Conservation (phyloP, 495 filamentous ascomycete genomes). For the Lineolata rhizophorae region DNA sequence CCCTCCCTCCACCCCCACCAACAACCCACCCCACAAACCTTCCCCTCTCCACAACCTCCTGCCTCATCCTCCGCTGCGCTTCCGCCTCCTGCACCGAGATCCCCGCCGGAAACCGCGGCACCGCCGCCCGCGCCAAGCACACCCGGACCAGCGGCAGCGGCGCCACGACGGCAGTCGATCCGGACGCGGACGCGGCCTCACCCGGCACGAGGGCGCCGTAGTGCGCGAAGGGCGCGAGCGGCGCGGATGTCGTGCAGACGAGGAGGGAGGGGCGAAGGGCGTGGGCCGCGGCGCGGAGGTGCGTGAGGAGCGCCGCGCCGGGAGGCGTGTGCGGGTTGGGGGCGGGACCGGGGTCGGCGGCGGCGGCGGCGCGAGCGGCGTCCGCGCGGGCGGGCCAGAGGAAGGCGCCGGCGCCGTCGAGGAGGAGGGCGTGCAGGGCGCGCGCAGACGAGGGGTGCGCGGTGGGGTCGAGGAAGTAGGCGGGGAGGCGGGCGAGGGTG, state of each 20-base stretch:
- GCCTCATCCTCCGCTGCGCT: conserved; percentile 24
- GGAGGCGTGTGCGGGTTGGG: too few species aligned
- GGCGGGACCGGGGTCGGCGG: too few species aligned
- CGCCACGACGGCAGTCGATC: too few species aligned
- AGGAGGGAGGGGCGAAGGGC: conserved; percentile 3
- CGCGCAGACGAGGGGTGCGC: conserved; percentile 27
- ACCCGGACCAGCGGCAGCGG: too few species aligned
- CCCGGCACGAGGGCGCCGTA: too few species aligned
- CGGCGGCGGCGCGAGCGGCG: too few species aligned
- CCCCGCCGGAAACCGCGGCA: conserved; percentile 29
- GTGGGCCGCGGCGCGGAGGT: too few species aligned
- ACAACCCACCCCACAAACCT: too few species aligned
- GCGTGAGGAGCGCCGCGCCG: conserved; percentile 1
- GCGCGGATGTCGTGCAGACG: too few species aligned
- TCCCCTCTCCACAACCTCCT: conserved; percentile 19
- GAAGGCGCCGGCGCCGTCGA: conserved; percentile 35
- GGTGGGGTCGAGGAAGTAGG: conserved; percentile 27
- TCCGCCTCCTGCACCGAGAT: conserved; percentile 33
- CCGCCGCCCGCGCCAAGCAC: conserved; percentile 20
- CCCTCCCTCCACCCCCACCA: too few species aligned
- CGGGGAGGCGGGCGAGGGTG: conserved; percentile 24
- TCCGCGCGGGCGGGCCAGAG: conserved; percentile 31
- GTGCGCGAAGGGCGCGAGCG: too few species aligned
- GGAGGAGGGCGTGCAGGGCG: conserved; percentile 25
- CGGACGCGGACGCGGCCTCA: too few species aligned